These are phyloP conservation scores for Sporothrix phasma DNA, from an alignment of 2,329 filamentous ascomycete species.

Conservation along the genomic window DNA sequence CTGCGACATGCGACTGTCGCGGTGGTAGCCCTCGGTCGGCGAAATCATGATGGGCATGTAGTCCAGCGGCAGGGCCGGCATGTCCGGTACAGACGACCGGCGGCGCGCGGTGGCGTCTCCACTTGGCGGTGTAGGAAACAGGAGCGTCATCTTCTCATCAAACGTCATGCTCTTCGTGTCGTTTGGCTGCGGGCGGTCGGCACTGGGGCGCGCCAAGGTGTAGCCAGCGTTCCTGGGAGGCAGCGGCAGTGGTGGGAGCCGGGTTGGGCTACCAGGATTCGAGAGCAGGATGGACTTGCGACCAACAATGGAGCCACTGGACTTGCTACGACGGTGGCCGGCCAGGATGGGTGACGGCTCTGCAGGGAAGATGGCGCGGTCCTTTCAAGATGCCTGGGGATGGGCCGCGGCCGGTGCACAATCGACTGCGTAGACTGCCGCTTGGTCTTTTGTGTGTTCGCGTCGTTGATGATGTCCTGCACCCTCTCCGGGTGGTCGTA, in stretches of 20 bases:
- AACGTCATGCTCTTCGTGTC: conserved; percentile 49
- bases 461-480: conserved; percentile 38
- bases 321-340: conserved; percentile 40
- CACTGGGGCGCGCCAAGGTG: conserved; percentile 5
- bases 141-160: conserved; percentile 45
- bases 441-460: conserved; percentile 23
- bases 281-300: conserved; percentile 38
- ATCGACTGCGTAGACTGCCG: conserved; percentile 29
- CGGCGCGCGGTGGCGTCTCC: conserved; percentile 21
- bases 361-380: conserved; percentile 38
- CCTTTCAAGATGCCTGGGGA: conserved; percentile 39
- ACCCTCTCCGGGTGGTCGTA: conserved; percentile 44
- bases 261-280: conserved; percentile 36
- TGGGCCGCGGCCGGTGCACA: conserved; percentile 46
- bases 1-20: conserved; percentile 22
- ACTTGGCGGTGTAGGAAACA: conserved; percentile 35
- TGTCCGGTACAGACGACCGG: conserved; percentile 35
- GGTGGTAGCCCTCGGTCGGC: conserved; percentile 18
- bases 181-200: conserved; percentile 37
- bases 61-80: conserved; percentile 31
- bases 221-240: conserved; percentile 35
- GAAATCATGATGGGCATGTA: conserved; percentile 22
- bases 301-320: conserved; percentile 35
- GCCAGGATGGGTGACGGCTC: conserved; percentile 30
- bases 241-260: conserved; percentile 45